Base-by-base conservation (phyloP, 129 eudicot genomes). In the Pulicaria dysenterica region DNA sequence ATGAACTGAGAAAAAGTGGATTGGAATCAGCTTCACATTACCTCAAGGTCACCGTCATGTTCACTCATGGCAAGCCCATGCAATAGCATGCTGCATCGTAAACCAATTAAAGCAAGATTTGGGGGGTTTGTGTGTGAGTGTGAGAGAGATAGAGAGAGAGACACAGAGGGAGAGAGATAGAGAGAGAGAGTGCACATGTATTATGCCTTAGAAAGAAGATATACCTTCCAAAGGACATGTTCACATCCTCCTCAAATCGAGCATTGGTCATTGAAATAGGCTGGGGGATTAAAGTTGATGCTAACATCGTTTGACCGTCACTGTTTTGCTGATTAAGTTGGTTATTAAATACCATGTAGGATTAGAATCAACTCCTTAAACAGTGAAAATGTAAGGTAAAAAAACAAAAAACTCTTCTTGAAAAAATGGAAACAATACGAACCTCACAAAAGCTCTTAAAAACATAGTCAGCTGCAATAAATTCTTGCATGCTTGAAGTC, bases 161-260 rank as follows among this genome's bases (percentile, higher is more conserved):
- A 8, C 39, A 16, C 14, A 31, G 40, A 2, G 16, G 8, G 15
- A 38, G 34, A 11, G 68, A 15, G 47, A 34, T 9, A 36, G 73
- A 31, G 55, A 16, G 61, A 17, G 7, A 48, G 49, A 11, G 40
- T 44, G 42, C 12, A 37, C 40, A 8, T 8, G 50, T 5, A 16
- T 40, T 38, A 59, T 42, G 43, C 42, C 50, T 34, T 45, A 16
- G 5, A 31, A 75, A 72, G 37, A 36, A 46, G 14, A 70, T 40
- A 51, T 73, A 88, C 97, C 98, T 90, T 88, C 97, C 98, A 73
- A 94, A 94, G 39, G 98, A 90, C 98, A 87, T 88, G 85, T 88
- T 79, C 43, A 90, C 87, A 68, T 90, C 97, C 60, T 94, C 98
- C 80, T 85, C 97, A 38, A 74, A 67, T 58, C 81, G 83, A 62